Evolutionary conservation across 768 basidiomycete species (phyloP).

Genomic region (Dioszegia crocea): DNA sequence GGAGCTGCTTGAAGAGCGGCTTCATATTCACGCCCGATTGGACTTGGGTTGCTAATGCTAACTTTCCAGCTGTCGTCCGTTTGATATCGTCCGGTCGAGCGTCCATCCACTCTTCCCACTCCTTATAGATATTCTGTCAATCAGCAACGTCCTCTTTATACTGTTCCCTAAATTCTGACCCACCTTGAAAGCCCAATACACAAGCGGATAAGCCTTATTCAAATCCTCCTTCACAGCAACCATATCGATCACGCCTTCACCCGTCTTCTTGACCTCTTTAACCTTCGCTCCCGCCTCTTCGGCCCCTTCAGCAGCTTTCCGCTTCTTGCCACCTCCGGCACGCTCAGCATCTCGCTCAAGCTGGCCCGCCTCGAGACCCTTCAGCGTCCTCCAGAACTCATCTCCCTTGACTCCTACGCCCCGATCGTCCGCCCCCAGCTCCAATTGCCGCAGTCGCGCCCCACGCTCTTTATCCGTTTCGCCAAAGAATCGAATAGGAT

Average conservation of each 20-base stretch:
- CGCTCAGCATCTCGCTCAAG: slow-evolving; percentile 50
- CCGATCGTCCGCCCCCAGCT: slow-evolving; percentile 75
- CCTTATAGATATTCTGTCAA: slow-evolving; percentile 67
- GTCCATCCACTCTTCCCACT: slow-evolving; percentile 95
- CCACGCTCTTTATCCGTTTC: slow-evolving; percentile 92
- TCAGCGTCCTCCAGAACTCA: slow-evolving; percentile 66
- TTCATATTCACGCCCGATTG: slow-evolving; percentile 96
- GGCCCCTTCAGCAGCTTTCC: slow-evolving; percentile 35
- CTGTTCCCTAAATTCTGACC: slow-evolving; percentile 9
- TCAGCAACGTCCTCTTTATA: background rate
- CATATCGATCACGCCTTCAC: slow-evolving; percentile 67
- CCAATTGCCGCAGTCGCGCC: slow-evolving; percentile 81
- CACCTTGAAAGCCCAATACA: slow-evolving; percentile 86
- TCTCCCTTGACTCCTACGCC: slow-evolving; percentile 57
- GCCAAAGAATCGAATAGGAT: slow-evolving; percentile 90
- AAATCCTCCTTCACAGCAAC: slow-evolving; percentile 80
- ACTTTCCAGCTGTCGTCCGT: slow-evolving; percentile 81
- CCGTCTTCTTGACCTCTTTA: slow-evolving; percentile 49
- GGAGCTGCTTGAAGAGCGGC: slow-evolving; percentile 84
- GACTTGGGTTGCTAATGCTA: slow-evolving; percentile 90
- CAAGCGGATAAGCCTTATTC: slow-evolving; percentile 91
- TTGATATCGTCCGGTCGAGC: slow-evolving; percentile 86
- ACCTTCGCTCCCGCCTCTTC: slow-evolving; percentile 31
- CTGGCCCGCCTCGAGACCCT: slow-evolving; percentile 59
- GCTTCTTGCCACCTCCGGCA: slow-evolving; percentile 26